Evolutionary conservation across 345 rosid species (phyloP).

Genomic region (Heritiera fomes): DNA sequence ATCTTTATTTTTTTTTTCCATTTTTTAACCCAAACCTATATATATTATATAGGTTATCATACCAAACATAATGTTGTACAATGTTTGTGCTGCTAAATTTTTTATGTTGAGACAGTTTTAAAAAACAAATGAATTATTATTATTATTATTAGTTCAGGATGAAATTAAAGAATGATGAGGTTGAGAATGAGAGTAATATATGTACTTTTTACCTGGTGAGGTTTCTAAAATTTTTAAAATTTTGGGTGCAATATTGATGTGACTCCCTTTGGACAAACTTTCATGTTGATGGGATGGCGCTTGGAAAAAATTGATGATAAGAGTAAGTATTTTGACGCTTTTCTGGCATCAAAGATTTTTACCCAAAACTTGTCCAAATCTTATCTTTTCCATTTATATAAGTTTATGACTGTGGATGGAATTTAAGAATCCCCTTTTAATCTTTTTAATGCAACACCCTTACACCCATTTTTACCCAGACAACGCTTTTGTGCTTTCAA

Average conservation of each 20-base stretch:
- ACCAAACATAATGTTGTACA: slow-evolving; percentile 17
- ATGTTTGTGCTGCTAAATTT: not conserved
- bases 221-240: not conserved
- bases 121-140: not conserved
- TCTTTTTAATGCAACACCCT: no score
- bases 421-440: no score
- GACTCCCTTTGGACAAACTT: not conserved
- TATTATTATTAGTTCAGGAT: not conserved
- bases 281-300: not conserved
- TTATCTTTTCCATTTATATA: not conserved
- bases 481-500: no score
- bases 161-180: not conserved
- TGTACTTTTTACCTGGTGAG: not conserved
- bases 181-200: not conserved
- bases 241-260: not conserved
- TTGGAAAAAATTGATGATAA: no score
- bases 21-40: slow-evolving; percentile 19
- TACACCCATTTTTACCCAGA: no score
- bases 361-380: not conserved
- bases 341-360: no score
- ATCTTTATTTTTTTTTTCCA: slow-evolving; percentile 21
- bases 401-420: no score
- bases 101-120: not conserved
- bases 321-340: no score
- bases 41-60: slow-evolving; percentile 14